A percentile compares a stretch with the other conserved stretches of the same genome.
These are phyloP conservation scores for Beta macrorhiza DNA, from an alignment of 179 eudicot genomes.

Conservation along the genomic window DNA sequence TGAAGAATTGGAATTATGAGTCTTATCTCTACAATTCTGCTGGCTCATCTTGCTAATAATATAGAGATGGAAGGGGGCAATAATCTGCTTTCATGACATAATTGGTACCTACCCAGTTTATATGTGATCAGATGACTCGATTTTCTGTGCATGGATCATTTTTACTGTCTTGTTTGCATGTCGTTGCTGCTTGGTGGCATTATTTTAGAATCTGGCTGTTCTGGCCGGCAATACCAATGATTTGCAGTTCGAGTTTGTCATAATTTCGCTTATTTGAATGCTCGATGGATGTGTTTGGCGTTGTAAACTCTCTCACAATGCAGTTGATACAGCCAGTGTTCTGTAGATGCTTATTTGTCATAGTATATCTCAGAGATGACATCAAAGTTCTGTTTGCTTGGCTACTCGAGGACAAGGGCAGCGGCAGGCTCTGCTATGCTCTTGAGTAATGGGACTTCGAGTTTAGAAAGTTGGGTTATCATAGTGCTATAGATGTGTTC, in stretches of 20 bases:
- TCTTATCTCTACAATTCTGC: background rate
- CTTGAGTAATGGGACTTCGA: no score
- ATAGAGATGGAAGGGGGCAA: background rate
- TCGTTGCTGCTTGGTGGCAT: background rate
- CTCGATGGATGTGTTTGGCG: background rate
- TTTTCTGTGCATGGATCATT: background rate
- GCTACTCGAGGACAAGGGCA: background rate
- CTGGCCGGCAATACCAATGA: background rate
- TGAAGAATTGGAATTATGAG: constrained; percentile 1
- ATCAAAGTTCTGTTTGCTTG: background rate
- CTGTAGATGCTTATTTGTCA: background rate
- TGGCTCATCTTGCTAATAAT: constrained; percentile 2
- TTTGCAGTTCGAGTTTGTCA: background rate
- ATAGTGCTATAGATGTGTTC: no score
- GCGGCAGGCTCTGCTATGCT: background rate
- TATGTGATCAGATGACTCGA: background rate
- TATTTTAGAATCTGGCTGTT: background rate
- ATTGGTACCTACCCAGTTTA: background rate
- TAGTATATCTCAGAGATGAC: background rate
- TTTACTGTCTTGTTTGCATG: constrained; percentile 5
- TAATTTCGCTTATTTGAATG: background rate
- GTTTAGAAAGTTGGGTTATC: no score
- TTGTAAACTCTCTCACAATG: background rate
- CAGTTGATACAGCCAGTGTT: background rate
- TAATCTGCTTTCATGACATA: background rate